Base-by-base conservation (phyloP, 495 filamentous ascomycete genomes). In the Pseudomonodictys pantanalensis region DNA sequence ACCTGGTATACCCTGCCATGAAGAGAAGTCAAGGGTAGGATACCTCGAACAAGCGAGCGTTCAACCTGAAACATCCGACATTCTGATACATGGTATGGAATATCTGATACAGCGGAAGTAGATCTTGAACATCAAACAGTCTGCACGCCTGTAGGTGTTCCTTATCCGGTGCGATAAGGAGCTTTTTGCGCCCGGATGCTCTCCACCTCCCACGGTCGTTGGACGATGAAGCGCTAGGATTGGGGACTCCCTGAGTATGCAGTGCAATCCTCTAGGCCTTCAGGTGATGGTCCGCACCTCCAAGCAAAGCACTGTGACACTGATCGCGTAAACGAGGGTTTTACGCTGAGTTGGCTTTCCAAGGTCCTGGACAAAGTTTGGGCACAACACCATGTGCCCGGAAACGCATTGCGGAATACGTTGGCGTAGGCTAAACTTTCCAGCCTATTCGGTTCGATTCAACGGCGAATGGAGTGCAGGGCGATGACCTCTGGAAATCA, bases 21-120 rank as follows among this genome's bases (percentile, higher is more conserved):
- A n/a, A n/a, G n/a, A n/a, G n/a, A n/a, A n/a, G n/a, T n/a, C n/a
- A n/a, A n/a, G n/a, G n/a, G n/a, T n/a, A n/a, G n/a, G n/a, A n/a
- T n/a, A n/a, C n/a, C n/a, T n/a, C n/a, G n/a, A n/a, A 49, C 62
- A 56, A 26, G 45, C 56, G 47, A 58, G 51, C 39, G 38, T 52
- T 65, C 39, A 46, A 61, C 42, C 51, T 66, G 63, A 66, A 66
- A 66, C 63, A 52, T 15, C 47, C 52, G 58, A 35, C 30, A 41
- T 52, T 38, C 47, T 66, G 63, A 66, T 42, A 66, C 63, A 56
- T 42, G 52, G 52, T 32, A 35, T 28, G 33, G 7, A 52, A 57
- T 58, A n/a, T 62, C 63, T 66, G 63, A 66, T 46, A 58, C 63
- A 42, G 48, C 63, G 57, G 63, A 58, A 66, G 63, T 28, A 53